Evolutionary conservation across 2,329 filamentous ascomycete genomes (phyloP).

Genomic region (Exophiala mesophila): DNA sequence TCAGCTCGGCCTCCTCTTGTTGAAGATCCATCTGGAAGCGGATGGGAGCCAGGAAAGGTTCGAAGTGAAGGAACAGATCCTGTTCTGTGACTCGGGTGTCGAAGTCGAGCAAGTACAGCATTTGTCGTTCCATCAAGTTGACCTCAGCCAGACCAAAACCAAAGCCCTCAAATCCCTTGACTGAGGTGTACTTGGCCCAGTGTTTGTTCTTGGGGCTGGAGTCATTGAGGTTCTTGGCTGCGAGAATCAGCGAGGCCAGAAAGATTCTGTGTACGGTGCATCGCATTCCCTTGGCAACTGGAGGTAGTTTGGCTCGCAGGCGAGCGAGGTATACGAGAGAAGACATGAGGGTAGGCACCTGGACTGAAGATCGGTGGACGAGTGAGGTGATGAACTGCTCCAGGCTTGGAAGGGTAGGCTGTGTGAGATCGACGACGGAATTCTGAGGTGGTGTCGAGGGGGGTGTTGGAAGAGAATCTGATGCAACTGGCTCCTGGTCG

Average conservation of each 20-base stretch:
- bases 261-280: conserved; percentile 99
- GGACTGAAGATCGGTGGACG: conserved; percentile 88
- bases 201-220: conserved; percentile 99
- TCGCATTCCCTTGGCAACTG: conserved; percentile 90
- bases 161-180: conserved; percentile 69
- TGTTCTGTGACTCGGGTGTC: conserved; percentile 79
- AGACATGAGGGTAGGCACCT: conserved; percentile 96
- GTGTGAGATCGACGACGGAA: conserved; percentile 29
- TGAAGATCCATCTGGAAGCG: conserved; percentile 54
- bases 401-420: conserved; percentile 64
- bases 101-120: conserved; percentile 92
- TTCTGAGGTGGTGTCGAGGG: conserved; percentile 55
- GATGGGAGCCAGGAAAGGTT: conserved; percentile 83
- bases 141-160: conserved; percentile 93
- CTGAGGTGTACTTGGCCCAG: conserved; percentile 89
- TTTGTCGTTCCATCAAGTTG: conserved; percentile 98
- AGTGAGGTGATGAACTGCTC: conserved; percentile 90
- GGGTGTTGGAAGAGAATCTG: conserved; percentile 53
- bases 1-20: conserved; percentile 47
- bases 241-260: conserved; percentile 56
- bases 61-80: conserved; percentile 81
- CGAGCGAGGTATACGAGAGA: conserved; percentile 88
- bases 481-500: conserved; percentile 41
- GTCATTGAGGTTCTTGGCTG: conserved; percentile 97
- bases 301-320: conserved; percentile 77